Conservation (phyloP, 192 early-diverging fungal species). For the Backusella mclennaniae region DNA sequence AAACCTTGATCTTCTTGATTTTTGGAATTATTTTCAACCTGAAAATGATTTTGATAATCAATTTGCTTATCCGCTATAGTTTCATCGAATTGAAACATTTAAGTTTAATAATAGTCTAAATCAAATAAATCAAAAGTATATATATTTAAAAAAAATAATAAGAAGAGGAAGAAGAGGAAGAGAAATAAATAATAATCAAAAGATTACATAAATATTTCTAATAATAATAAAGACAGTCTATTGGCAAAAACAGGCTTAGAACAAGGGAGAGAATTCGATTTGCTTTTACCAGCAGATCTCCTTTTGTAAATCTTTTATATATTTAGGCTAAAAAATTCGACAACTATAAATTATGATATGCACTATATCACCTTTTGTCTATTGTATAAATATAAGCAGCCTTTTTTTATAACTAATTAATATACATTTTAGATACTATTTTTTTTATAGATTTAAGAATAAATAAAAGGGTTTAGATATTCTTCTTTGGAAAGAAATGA, state of each 20-base stretch:
- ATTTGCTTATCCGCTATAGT: background rate
- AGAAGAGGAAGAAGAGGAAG: background rate
- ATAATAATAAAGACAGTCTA: background rate
- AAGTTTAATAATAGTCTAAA: background rate
- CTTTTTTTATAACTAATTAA: conserved; percentile 1
- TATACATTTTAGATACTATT: background rate
- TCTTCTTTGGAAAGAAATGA: background rate
- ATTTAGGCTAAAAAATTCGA: background rate
- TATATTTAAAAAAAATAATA: background rate
- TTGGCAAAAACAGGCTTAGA: background rate
- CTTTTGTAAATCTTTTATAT: background rate
- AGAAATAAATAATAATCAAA: background rate
- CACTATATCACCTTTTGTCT: background rate
- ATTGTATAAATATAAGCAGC: background rate
- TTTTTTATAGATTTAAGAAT: background rate
- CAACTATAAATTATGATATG: background rate
- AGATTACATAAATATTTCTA: conserved; percentile 1
- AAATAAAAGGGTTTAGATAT: background rate
- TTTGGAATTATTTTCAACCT: background rate
- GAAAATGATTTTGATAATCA: background rate
- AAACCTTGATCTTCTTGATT: background rate
- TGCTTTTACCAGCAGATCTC: background rate
- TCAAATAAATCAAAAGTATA: background rate
- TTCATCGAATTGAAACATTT: background rate
- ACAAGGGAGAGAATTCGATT: background rate